Evolutionary conservation across 192 early-diverging fungal genomes (phyloP).

Genomic region (Fimicolochytrium jonesii): DNA sequence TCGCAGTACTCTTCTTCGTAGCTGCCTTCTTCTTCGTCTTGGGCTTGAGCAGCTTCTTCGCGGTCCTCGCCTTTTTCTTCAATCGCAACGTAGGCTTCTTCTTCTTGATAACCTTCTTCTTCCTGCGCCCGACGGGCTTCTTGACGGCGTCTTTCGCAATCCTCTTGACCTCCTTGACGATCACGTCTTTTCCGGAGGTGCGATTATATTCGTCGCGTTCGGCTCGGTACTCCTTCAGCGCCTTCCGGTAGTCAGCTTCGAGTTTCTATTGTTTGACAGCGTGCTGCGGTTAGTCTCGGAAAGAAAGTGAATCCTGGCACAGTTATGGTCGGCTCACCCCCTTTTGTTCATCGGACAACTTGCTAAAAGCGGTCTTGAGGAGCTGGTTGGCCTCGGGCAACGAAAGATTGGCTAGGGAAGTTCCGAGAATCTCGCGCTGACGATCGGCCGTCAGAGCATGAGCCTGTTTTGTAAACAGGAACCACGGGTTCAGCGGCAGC

Average conservation of each 20-base stretch:
- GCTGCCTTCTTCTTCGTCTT: too few relatives aligned
- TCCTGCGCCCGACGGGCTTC: too few relatives aligned
- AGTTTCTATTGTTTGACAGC: not conserved
- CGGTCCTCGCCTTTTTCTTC: not conserved
- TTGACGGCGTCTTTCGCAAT: too few relatives aligned
- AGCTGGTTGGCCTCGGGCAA: not conserved
- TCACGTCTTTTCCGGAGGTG: not conserved
- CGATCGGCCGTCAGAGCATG: not conserved
- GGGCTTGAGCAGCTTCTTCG: not conserved
- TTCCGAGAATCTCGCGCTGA: not conserved
- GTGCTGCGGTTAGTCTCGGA: not conserved
- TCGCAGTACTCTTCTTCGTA: not conserved
- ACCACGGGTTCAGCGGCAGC: not conserved
- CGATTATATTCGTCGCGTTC: not conserved
- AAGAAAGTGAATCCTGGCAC: not conserved
- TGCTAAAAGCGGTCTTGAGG: not conserved
- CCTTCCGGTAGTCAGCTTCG: not conserved
- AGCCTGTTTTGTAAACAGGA: not conserved
- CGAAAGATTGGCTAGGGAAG: not conserved
- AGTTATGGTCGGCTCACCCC: not conserved
- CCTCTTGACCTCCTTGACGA: not conserved
- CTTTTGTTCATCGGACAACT: not conserved
- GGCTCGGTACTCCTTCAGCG: not conserved
- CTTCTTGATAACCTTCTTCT: too few relatives aligned
- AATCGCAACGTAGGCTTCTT: not conserved